Evolutionary conservation across 352 stramenopile genomes (phyloP).

Genomic region (Phytophthora sp.): DNA sequence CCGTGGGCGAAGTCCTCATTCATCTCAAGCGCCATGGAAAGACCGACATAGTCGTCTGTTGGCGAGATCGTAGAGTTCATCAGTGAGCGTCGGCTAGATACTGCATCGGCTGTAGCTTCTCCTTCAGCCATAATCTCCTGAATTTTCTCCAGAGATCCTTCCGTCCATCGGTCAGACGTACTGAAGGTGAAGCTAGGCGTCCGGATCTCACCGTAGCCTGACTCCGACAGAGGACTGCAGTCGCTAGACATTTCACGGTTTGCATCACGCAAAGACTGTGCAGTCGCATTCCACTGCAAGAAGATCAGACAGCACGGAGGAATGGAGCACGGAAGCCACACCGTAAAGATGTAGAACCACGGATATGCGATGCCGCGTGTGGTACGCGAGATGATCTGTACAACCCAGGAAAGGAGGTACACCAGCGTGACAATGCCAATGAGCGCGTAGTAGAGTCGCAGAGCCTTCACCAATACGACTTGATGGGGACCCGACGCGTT

Average conservation of each 20-base stretch:
- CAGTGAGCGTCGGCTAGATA: constrained; percentile 21
- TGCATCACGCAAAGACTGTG: constrained; percentile 79
- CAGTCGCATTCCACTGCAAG: constrained; percentile 88
- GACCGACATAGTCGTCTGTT: constrained; percentile 70
- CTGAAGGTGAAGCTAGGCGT: constrained; percentile 84
- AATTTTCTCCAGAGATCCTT: constrained; percentile 44
- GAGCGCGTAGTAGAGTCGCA: constrained; percentile 86
- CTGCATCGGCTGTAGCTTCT: constrained; percentile 30
- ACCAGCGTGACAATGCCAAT: constrained; percentile 87
- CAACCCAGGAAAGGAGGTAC: constrained; percentile 84
- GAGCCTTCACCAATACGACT: constrained; percentile 82
- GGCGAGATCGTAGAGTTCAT: constrained; percentile 41
- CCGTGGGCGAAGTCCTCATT: constrained; percentile 78
- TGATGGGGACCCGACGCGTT: constrained; percentile 77
- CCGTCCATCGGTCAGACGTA: constrained; percentile 66
- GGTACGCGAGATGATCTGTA: constrained; percentile 78
- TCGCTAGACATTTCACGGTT: constrained; percentile 49
- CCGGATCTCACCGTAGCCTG: constrained; percentile 73
- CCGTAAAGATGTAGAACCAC: constrained; percentile 91
- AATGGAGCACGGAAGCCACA: constrained; percentile 87
- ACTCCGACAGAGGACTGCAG: constrained; percentile 60
- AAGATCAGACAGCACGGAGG: constrained; percentile 88
- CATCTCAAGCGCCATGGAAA: constrained; percentile 86
- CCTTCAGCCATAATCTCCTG: constrained; percentile 51
- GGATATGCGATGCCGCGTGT: constrained; percentile 74